These are phyloP conservation scores for Carex myosuroides DNA, from an alignment of 176 grass and related monocot species.

Conservation along the genomic window DNA sequence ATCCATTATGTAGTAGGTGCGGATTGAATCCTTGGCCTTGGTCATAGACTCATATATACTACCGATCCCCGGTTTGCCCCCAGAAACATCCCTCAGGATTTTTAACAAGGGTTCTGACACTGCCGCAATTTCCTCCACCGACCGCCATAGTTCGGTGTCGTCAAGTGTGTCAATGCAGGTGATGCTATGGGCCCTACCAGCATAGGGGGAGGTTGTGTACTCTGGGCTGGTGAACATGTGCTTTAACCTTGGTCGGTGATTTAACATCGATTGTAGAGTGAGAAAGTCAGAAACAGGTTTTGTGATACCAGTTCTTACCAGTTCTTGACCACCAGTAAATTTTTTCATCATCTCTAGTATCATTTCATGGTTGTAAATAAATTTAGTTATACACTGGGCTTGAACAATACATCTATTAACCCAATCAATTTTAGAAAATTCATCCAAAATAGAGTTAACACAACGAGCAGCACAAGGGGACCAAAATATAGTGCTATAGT, in stretches of 20 bases:
- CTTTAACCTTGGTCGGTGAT: constrained; percentile 65
- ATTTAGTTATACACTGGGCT: constrained; percentile 73
- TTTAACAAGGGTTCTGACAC: constrained; percentile 90
- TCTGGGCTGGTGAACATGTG: constrained; percentile 85
- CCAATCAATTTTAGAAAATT: constrained; percentile 92
- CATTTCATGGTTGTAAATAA: constrained; percentile 79
- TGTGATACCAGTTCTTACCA: constrained; percentile 79
- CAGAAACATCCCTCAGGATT: constrained; percentile 86
- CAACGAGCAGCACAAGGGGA: constrained; percentile 84
- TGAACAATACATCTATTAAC: constrained; percentile 78
- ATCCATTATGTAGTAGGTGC: constrained; percentile 99
- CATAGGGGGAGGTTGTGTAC: constrained; percentile 59
- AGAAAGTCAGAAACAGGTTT: constrained; percentile 80
- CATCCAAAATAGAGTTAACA: constrained; percentile 78
- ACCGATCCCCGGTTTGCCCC: constrained; percentile 70
- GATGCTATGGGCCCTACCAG: constrained; percentile 57
- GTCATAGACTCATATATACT: constrained; percentile 98
- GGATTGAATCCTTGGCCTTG: constrained; percentile 80
- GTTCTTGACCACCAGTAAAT: constrained; percentile 48
- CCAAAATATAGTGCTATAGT: constrained; percentile 77
- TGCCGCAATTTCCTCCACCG: constrained; percentile 73
- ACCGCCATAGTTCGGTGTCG: constrained; percentile 77
- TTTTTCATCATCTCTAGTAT: constrained; percentile 65
- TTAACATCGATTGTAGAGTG: constrained; percentile 70
- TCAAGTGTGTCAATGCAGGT: constrained; percentile 51